Percentiles rank a stretch among this genome's conserved stretches.
phyloP scores from a whole-genome alignment of 208 protist genomes.

The Balamuthia mandrillaris region DNA sequence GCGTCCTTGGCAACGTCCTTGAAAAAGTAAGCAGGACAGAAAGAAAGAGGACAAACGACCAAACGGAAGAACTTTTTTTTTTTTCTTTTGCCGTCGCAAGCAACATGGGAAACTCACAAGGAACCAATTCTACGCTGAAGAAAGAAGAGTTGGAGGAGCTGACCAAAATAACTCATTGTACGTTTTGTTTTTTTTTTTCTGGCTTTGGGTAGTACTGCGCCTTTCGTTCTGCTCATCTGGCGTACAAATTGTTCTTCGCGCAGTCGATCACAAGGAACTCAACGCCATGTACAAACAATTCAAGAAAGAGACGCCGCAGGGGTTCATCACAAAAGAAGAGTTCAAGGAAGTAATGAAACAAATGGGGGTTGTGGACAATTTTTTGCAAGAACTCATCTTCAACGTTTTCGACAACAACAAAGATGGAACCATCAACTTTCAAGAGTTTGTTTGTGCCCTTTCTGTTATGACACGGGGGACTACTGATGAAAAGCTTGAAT shows the following conservation, averaged over 20 bases:
- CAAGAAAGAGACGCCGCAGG: constrained; percentile 53
- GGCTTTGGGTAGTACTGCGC: not conserved
- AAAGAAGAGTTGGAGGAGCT: constrained; percentile 24
- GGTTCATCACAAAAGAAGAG: constrained; percentile 41
- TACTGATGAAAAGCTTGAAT: constrained; percentile 65
- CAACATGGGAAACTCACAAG: constrained; percentile 23
- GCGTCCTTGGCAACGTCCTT: too few species aligned
- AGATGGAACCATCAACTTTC: constrained; percentile 60
- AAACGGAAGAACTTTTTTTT: too few species aligned
- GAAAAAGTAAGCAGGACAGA: too few species aligned
- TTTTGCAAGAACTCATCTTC: constrained; percentile 50
- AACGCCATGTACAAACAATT: constrained; percentile 63
- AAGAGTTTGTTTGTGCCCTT: constrained; percentile 58
- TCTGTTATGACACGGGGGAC: constrained; percentile 61
- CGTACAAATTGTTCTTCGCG: not conserved
- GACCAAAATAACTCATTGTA: constrained; percentile 5
- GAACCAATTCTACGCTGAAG: not conserved
- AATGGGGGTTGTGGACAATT: constrained; percentile 35
- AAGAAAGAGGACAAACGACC: too few species aligned
- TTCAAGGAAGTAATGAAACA: constrained; percentile 58
- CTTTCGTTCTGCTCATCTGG: not conserved
- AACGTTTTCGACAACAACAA: constrained; percentile 63
- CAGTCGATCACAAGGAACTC: constrained; percentile 43
- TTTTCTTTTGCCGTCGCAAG: too few species aligned
- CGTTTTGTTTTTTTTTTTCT: not conserved